Base-by-base conservation (phyloP, 2,329 filamentous ascomycete genomes). In the Arthrocladium fulminans region DNA sequence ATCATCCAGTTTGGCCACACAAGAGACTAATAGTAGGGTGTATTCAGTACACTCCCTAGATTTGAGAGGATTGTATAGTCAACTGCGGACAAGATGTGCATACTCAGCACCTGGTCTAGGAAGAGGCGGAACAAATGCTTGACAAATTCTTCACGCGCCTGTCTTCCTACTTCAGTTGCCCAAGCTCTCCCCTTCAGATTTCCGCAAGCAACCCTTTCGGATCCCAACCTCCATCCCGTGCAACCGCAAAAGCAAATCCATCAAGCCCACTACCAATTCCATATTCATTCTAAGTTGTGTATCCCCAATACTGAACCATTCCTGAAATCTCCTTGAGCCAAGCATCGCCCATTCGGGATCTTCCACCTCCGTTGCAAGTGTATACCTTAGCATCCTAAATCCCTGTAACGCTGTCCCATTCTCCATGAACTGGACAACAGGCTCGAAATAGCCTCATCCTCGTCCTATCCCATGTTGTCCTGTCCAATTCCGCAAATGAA, bases 321-420 rank as follows among this genome's bases (percentile, higher is more conserved):
- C 41, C 15, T 44, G 41, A 34, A 24, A 44, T 10, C 41, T 15
- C 19, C n/a, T 9, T n/a, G 41, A 44, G 41, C 41, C 34, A 27
- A 44, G 34, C 29, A 44, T 27, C 19, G 41, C 41, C 3, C 41
- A 24, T 10, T 44, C 9, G 3, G 41, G 41, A 3, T 24, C n/a
- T 20, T 23, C 4, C 2, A n/a, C 41, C 3, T 19, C 22, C 17
- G 23, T 19, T 6, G n/a, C 8, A 30, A 27, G 41, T 15, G 9
- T 44, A 20, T 44, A 44, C 25, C 41, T 44, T 6, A 44, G 19
- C 41, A 44, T 44, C n/a, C 41, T 44, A 20, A 32, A 44, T 19
- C 41, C 41, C 27, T 44, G 41, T 27, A 15, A 17, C 41, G 13
- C 13, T 30, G 24, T 27, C 19, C 27, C 41, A 3, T 32, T 15